phyloP scores from a whole-genome alignment of 352 stramenopile species.

The Pythium pectinolyticum region DNA sequence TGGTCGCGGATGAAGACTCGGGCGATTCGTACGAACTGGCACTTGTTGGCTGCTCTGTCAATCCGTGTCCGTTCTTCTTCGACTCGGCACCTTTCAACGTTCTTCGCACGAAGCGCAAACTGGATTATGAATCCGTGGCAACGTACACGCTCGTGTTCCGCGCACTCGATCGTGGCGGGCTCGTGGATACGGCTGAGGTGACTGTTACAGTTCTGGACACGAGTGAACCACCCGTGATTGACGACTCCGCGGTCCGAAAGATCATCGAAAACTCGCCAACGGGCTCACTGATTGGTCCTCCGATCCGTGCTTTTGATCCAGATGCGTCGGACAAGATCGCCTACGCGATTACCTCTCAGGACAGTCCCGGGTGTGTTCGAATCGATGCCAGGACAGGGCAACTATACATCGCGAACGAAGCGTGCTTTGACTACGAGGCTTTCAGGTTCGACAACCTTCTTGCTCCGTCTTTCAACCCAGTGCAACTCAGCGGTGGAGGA shows the following conservation, averaged over 20 bases:
- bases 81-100: background rate
- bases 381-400: slow-evolving; percentile 41
- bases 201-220: slow-evolving; percentile 23
- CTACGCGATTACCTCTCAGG: slow-evolving; percentile 37
- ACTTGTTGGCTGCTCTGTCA: slow-evolving; percentile 22
- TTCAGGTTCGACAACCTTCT: slow-evolving; percentile 32
- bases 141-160: slow-evolving; percentile 24
- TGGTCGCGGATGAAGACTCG: slow-evolving; percentile 22
- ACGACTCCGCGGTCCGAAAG: slow-evolving; percentile 15
- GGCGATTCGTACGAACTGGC: slow-evolving; percentile 16
- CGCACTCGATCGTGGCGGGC: slow-evolving; percentile 18
- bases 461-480: background rate
- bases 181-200: background rate
- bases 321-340: slow-evolving; percentile 11
- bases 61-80: slow-evolving; percentile 28
- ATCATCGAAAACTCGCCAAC: slow-evolving; percentile 39
- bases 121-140: slow-evolving; percentile 23
- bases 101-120: background rate
- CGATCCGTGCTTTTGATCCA: slow-evolving; percentile 17
- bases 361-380: slow-evolving; percentile 36
- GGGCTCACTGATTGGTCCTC: slow-evolving; percentile 16
- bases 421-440: slow-evolving; percentile 56
- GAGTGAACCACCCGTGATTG: slow-evolving; percentile 36
- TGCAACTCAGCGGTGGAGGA: slow-evolving; percentile 4
- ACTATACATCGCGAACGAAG: slow-evolving; percentile 33